phyloP scores from a whole-genome alignment of 495 filamentous ascomycete species.

The Apodospora peruviana region DNA sequence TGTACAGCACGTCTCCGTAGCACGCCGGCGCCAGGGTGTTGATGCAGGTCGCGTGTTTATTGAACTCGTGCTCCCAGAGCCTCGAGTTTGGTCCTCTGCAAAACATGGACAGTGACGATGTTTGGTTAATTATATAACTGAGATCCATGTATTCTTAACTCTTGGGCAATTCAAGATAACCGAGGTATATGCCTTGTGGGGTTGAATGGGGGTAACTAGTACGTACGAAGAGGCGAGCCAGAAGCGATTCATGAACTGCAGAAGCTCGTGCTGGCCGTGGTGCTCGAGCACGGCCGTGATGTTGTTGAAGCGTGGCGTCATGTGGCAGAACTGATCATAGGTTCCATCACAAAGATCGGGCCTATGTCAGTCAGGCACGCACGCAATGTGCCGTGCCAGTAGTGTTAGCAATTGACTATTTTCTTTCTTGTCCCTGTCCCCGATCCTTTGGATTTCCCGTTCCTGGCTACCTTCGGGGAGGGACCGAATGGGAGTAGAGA shows the following conservation, averaged over 20 bases:
- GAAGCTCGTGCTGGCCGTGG: conserved; percentile 54
- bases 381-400: neutral
- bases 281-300: conserved; percentile 62
- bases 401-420: too few species aligned
- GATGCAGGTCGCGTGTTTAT: conserved; percentile 76
- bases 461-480: too few species aligned
- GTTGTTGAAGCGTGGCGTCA: conserved; percentile 60
- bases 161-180: neutral
- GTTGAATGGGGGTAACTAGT: neutral
- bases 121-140: neutral
- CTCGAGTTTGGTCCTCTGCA: conserved; percentile 52
- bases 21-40: conserved; percentile 67
- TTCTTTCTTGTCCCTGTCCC: too few species aligned
- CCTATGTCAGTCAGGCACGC: conserved; percentile 27
- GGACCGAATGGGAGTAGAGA: too few species aligned
- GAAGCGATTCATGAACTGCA: conserved; percentile 70
- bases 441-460: too few species aligned
- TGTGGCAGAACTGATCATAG: conserved; percentile 69
- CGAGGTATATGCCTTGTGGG: neutral
- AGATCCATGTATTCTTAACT: neutral
- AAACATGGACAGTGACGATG: neutral
- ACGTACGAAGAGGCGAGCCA: conserved; percentile 55
- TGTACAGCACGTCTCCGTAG: conserved; percentile 55
- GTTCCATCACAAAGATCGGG: conserved; percentile 84
- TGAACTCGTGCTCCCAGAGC: conserved; percentile 85